Percentiles rank a stretch among this genome's conserved stretches.
Conservation (phyloP, 164 flowering plant genomes). For the grape (Vitis vinifera) region ASM3070453v1 NC_081816.1:4188501-4189000, state of each 20-base stretch:
- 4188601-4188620: conserved; percentile 65
- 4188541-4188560: conserved; percentile 61
- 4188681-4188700: conserved; percentile 76
- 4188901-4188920: conserved; percentile 48
- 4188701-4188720: conserved; percentile 51
- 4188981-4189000: conserved; percentile 57
- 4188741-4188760: conserved; percentile 79
- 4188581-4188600: conserved; percentile 76
- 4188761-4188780: conserved; percentile 64
- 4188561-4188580: conserved; percentile 31
- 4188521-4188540: conserved; percentile 58
- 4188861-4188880: conserved; percentile 48
- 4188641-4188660: conserved; percentile 74
- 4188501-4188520: conserved; percentile 75
- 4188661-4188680: conserved; percentile 68
- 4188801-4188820: conserved; percentile 63
- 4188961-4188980: conserved; percentile 72
- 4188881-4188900: conserved; percentile 69
- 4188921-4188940: conserved; percentile 31
- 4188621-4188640: conserved; percentile 61
- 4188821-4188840: conserved; percentile 84
- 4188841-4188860: conserved; percentile 61
- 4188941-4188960: conserved; percentile 73
- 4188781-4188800: conserved; percentile 62
- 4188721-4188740: conserved; percentile 67